Evolutionary conservation across 257 asterid genomes (phyloP), one percentile per base, ranked within the genome.

Genomic region (Jasminum sambac): DNA sequence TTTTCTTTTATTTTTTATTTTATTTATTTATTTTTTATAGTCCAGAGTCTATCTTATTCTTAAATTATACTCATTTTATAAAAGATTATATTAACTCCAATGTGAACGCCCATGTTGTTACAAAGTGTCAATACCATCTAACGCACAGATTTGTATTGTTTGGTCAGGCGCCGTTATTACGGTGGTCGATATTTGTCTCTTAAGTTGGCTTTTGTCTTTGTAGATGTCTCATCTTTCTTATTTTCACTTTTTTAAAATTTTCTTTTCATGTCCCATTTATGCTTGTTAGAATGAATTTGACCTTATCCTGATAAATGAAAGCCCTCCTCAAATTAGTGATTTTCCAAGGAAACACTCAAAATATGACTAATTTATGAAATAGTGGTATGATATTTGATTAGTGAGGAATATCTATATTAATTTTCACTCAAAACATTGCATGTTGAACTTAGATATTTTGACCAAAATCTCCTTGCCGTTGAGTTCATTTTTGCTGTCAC

Each of bases 201-300:
- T 19, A 64, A 40, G 25, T 57, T 73, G 66, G 69, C 68, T 40
- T 44, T 71, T 63, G 48, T 67, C 46, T 26, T 19, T 55, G 34
- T 5, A 55, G 62, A 41, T 24, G 12, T 50, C 60, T 39, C 24
- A 70, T 42, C 65, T 67, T 44, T 44, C 57, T 24, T 11, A 52
- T 52, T 17, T 52, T 55, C 11, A 21, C 16, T 9, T 55, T 21
- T 2, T 11, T n/a, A n/a, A n/a, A n/a, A 48, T 48, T n/a, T 6
- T 23, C 40, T 40, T 37, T 16, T 61, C 19, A 64, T 64, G 11
- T 64, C n/a, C 21, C 43, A 63, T 64, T 64, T 64, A 38, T 64
- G 68, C 50, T n/a, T 14, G 37, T 64, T 64, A n/a, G 46, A 42
- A 23, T 37, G 39, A 21, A 38, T 6, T 5, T 13, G 0, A 13